Base-by-base conservation (phyloP, 805 yeast genomes). In the Candida alai region DNA sequence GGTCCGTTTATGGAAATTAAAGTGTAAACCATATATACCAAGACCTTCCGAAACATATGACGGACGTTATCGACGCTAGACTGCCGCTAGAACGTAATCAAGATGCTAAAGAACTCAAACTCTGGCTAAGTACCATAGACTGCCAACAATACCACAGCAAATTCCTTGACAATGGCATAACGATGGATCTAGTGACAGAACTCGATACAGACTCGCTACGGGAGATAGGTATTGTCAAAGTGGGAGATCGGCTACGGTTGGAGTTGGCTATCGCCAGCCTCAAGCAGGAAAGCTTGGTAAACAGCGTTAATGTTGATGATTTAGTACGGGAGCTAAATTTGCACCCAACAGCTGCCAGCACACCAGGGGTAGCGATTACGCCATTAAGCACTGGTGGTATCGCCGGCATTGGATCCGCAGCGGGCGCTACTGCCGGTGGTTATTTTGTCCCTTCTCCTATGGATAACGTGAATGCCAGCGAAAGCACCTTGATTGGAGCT, bases 241-340 rank as follows among this genome's bases (percentile, higher is more conserved):
- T 90, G 11, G 97, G 97, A 1, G 97, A 93, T 54, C 64, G 96
- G 18, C 65, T 90, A 14, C 65, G 82, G 19, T 57, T 90, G 8
- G 76, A 80, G 47, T 63, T 75, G 11, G 79, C 81, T 14, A 66
- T 84, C 3, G 63, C 71, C 19, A 54, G 63, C 26, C 47, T 77
- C 37, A 66, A 73, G 29, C 44, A 62, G 4, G 67, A 59, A 31
- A 52, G 37, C n/a, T 39, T 57, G 5, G 37, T 38, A 27, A 40
- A 42, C 26, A 32, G 40, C 5, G 31, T 60, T n/a, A 37, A 48
- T 5, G 43, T 60, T 7, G 58, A 58, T 18, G 61, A 51, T 8
- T 39, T 62, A 15, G 53, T 26, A 13, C 19, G 17, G 4, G 17
- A 16, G 18, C 12, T 26, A 3, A 26, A 13, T 12, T 16, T 16